Percentiles rank a stretch among this genome's conserved stretches.
Evolutionary conservation across 2,329 filamentous ascomycete genomes (phyloP).

Genomic region (Metarhizium guizhouense): DNA sequence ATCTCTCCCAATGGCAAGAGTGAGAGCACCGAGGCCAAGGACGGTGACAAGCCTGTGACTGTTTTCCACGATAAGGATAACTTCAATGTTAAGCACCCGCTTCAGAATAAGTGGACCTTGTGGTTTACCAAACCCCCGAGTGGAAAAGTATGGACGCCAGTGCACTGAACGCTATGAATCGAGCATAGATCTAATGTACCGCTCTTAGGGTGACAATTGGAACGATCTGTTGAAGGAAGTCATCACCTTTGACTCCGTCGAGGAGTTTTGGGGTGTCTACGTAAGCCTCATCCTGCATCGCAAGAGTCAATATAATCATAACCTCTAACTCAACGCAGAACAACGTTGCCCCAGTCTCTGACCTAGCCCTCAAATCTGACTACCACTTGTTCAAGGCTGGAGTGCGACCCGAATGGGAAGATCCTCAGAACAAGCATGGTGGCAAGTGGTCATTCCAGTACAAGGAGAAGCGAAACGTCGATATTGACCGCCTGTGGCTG

Average conservation of each 20-base stretch:
- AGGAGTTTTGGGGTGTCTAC: conserved; percentile 99
- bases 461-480: conserved; percentile 87
- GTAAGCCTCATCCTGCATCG: conserved; percentile 46
- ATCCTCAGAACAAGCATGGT: conserved; percentile 96
- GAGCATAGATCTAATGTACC: conserved; percentile 4
- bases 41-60: conserved; percentile 62
- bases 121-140: conserved; percentile 99
- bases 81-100: conserved; percentile 98
- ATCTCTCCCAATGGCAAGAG: conserved; percentile 53
- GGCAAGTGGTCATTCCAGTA: conserved; percentile 99
- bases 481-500: conserved; percentile 93
- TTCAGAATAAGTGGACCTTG: conserved; percentile 95
- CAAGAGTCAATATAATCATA: neutral
- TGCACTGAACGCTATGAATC: neutral
- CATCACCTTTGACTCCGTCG: conserved; percentile 95
- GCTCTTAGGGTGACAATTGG: conserved; percentile 87
- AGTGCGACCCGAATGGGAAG: conserved; percentile 97
- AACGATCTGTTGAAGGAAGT: conserved; percentile 96
- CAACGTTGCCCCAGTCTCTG: conserved; percentile 94
- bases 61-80: conserved; percentile 98
- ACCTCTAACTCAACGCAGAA: conserved; percentile 51
- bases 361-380: conserved; percentile 94
- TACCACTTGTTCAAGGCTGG: conserved; percentile 99
- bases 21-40: conserved; percentile 38
- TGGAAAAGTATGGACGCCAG: conserved; percentile 61